Evolutionary conservation across 2,329 filamentous ascomycete genomes (phyloP).

Genomic region (Xylaria sp.): DNA sequence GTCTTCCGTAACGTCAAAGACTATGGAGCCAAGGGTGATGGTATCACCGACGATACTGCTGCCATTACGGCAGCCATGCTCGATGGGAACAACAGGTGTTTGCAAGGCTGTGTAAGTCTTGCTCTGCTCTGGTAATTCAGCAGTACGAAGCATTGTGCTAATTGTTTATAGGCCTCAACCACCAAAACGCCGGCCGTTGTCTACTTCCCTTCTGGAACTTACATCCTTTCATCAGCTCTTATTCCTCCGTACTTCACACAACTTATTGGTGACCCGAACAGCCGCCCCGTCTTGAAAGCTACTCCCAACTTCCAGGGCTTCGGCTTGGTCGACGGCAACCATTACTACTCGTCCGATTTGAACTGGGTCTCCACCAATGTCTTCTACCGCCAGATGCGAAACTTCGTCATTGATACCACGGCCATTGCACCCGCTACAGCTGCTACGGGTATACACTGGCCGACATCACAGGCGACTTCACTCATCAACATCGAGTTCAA

Average conservation of each 20-base stretch:
- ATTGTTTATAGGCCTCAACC: slow-evolving; percentile 33
- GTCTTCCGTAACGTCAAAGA: slow-evolving; percentile 46
- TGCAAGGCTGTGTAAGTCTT: slow-evolving; percentile 38
- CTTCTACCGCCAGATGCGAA: slow-evolving; percentile 61
- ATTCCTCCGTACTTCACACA: slow-evolving; percentile 60
- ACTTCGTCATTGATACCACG: slow-evolving; percentile 55
- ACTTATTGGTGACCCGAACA: slow-evolving; percentile 55
- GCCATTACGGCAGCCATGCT: slow-evolving; percentile 43
- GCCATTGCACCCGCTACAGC: slow-evolving; percentile 28
- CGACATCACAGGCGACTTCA: slow-evolving; percentile 55
- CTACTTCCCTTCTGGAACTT: slow-evolving; percentile 46
- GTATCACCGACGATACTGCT: slow-evolving; percentile 41
- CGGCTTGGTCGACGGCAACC: slow-evolving; percentile 54
- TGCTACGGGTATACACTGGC: slow-evolving; percentile 53
- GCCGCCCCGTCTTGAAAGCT: slow-evolving; percentile 50
- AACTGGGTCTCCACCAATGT: slow-evolving; percentile 50
- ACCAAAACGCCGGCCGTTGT: slow-evolving; percentile 39
- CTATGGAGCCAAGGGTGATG: slow-evolving; percentile 43
- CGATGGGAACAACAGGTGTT: slow-evolving; percentile 37
- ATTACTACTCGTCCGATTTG: slow-evolving; percentile 38
- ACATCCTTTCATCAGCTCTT: slow-evolving; percentile 51
- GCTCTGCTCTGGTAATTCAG: not conserved
- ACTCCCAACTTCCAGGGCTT: slow-evolving; percentile 48
- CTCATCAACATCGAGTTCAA: slow-evolving; percentile 48
- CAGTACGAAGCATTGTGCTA: not conserved